A percentile compares a stretch with the other conserved stretches of the same genome.
These are phyloP conservation scores for Alternaria longipes DNA, from an alignment of 2,329 filamentous ascomycete genomes.

Conservation along the genomic window DNA sequence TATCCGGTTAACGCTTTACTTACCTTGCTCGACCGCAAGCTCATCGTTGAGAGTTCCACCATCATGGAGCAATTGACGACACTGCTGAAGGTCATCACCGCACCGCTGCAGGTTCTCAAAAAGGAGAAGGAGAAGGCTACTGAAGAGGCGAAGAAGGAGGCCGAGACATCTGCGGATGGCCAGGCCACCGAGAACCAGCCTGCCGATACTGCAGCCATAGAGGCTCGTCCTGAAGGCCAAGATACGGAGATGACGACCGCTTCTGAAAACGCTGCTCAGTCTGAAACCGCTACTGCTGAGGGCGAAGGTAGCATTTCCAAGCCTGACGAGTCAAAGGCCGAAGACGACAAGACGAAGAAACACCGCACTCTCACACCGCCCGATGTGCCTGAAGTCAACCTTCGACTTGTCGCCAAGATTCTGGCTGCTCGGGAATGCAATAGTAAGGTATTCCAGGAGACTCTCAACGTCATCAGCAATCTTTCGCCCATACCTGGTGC, in stretches of 20 bases:
- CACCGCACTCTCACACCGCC: slow-evolving; percentile 77
- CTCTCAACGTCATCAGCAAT: slow-evolving; percentile 98
- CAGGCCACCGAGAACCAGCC: slow-evolving; percentile 31
- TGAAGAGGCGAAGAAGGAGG: slow-evolving; percentile 57
- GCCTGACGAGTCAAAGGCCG: slow-evolving; percentile 47
- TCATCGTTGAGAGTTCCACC: slow-evolving; percentile 95
- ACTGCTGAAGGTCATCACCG: slow-evolving; percentile 86
- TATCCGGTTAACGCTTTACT: slow-evolving; percentile 93
- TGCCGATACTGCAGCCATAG: slow-evolving; percentile 21
- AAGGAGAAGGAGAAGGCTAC: slow-evolving; percentile 76
- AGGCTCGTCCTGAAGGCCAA: slow-evolving; percentile 21
- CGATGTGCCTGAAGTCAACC: slow-evolving; percentile 85
- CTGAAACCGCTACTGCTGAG: slow-evolving; percentile 17
- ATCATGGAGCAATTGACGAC: slow-evolving; percentile 95
- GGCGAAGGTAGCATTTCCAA: slow-evolving; percentile 36
- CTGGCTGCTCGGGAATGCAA: slow-evolving; percentile 96
- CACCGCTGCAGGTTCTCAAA: slow-evolving; percentile 84
- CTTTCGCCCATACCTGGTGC: slow-evolving; percentile 91
- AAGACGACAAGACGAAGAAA: slow-evolving; percentile 58
- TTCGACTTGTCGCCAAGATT: slow-evolving; percentile 94
- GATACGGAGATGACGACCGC: slow-evolving; percentile 49
- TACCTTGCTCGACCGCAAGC: slow-evolving; percentile 85
- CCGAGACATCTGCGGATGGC: slow-evolving; percentile 28
- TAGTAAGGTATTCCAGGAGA: slow-evolving; percentile 97
- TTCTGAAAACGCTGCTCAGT: slow-evolving; percentile 49